These are phyloP conservation scores for Bryoerythrophyllum caledonicum DNA, from an alignment of 225 moss, liverwort and hornwort species.

Conservation along the genomic window DNA sequence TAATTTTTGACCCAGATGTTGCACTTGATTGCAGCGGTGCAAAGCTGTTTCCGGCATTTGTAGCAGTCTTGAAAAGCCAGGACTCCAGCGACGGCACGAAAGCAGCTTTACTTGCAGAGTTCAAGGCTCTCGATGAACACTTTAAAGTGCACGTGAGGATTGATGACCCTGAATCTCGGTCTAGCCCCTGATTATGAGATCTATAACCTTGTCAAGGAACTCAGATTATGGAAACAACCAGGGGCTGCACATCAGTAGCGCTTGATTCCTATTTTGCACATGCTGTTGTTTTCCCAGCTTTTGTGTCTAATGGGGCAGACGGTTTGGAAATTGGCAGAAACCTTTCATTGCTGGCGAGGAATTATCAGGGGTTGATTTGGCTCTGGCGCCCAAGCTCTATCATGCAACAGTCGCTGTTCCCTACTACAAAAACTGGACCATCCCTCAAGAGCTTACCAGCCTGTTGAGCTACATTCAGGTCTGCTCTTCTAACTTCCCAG, in stretches of 20 bases:
- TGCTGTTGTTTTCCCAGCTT: too few species aligned
- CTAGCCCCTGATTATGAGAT: too few species aligned
- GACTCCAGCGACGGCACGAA: conserved; percentile 58
- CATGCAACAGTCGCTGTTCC: conserved; percentile 58
- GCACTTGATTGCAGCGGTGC: conserved; percentile 43
- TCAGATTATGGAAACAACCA: neutral
- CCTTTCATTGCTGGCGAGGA: conserved; percentile 70
- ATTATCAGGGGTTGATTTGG: conserved; percentile 55
- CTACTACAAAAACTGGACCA: conserved; percentile 64
- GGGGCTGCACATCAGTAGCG: too few species aligned
- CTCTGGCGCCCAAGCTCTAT: conserved; percentile 67
- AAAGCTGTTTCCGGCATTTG: conserved; percentile 55
- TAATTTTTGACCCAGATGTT: neutral
- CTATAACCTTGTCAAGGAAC: too few species aligned
- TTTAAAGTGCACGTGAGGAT: conserved; percentile 50
- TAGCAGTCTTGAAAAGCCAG: conserved; percentile 59
- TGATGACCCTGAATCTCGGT: neutral
- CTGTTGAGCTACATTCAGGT: conserved; percentile 62
- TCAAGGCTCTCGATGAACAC: conserved; percentile 46
- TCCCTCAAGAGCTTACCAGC: conserved; percentile 46
- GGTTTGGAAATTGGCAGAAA: conserved; percentile 34
- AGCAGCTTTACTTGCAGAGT: conserved; percentile 50
- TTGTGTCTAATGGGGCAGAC: neutral
- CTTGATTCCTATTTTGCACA: too few species aligned
- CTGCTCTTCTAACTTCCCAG: neutral